phyloP scores from a whole-genome alignment of 345 rosid genomes.

The rapeseed (Brassica napus) region DNA sequence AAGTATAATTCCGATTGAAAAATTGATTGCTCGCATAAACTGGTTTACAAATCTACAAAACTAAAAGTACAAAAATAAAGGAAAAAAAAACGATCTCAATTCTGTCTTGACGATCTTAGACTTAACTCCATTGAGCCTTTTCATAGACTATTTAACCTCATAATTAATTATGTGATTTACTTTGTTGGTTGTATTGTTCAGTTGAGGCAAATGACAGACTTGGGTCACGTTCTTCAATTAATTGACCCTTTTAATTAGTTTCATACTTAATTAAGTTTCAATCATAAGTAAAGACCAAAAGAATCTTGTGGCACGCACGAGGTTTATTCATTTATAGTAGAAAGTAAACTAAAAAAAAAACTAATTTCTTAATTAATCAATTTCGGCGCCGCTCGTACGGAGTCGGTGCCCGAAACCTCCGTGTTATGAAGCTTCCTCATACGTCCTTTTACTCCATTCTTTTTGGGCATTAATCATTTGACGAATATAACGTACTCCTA shows the following conservation, averaged over 20 bases:
- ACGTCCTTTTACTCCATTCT: not conserved
- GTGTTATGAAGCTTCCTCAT: constrained; percentile 46
- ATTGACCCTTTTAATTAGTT: not conserved
- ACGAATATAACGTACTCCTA: constrained; percentile 6
- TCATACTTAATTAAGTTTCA: constrained; percentile 26
- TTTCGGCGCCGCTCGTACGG: constrained; percentile 35
- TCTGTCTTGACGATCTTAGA: not conserved
- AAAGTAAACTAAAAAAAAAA: not conserved
- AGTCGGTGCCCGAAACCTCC: constrained; percentile 54
- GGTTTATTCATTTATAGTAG: constrained; percentile 13
- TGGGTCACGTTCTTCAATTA: constrained; percentile 44
- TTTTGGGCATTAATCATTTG: constrained; percentile 27
- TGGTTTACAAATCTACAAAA: too few relatives aligned
- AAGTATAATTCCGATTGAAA: not conserved
- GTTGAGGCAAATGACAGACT: constrained; percentile 46
- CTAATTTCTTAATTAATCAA: constrained; percentile 1
- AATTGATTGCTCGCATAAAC: too few relatives aligned
- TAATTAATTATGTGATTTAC: constrained; percentile 12
- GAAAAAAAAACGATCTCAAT: not conserved
- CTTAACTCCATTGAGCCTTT: not conserved
- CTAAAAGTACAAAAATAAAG: too few relatives aligned
- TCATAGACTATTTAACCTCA: not conserved
- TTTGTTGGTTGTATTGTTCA: constrained; percentile 3
- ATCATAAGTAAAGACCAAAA: constrained; percentile 33
- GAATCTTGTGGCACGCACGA: constrained; percentile 45